Percentiles rank a stretch among this genome's conserved stretches.
phyloP scores from a whole-genome alignment of 768 basidiomycete genomes.

The Suillus fuscotomentosus region DNA sequence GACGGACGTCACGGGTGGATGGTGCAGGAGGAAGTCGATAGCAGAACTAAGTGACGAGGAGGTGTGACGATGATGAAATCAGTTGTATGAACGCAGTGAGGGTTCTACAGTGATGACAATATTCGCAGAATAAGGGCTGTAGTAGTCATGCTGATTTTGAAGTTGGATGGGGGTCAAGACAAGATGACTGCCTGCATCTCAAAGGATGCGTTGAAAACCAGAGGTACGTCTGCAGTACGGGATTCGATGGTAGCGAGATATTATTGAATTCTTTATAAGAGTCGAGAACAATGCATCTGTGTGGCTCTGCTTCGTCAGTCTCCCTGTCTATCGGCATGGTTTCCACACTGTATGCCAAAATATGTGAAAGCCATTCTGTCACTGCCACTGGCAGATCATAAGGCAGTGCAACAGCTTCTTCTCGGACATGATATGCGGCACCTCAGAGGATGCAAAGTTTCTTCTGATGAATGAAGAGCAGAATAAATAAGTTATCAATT shows the following conservation, averaged over 20 bases:
- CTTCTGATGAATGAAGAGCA: no score
- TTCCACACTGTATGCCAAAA: no score
- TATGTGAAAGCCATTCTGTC: no score
- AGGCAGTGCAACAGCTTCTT: no score
- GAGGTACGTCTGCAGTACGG: slow-evolving; percentile 46
- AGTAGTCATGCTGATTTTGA: slow-evolving; percentile 11
- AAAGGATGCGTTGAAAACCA: slow-evolving; percentile 44
- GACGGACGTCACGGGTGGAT: slow-evolving; percentile 34
- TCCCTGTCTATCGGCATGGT: slow-evolving; percentile 48
- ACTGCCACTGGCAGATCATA: no score
- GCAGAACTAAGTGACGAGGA: slow-evolving; percentile 24
- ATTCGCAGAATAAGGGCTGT: slow-evolving; percentile 20
- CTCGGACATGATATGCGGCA: no score
- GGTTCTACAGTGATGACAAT: slow-evolving; percentile 29
- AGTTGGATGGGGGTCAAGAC: slow-evolving; percentile 34
- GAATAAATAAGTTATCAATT: no score
- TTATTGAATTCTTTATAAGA: slow-evolving; percentile 50
- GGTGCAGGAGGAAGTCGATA: slow-evolving; percentile 41
- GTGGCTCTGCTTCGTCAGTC: slow-evolving; percentile 57
- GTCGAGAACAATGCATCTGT: slow-evolving; percentile 43
- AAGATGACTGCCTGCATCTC: slow-evolving; percentile 44
- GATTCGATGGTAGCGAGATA: slow-evolving; percentile 46
- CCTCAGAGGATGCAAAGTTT: no score
- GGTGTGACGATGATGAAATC: slow-evolving; percentile 20
- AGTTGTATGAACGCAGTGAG: slow-evolving; percentile 15